Percentiles rank a stretch among this genome's conserved stretches.
Conservation (phyloP, 495 filamentous ascomycete species). For the Mycothermus thermophilus region DNA sequence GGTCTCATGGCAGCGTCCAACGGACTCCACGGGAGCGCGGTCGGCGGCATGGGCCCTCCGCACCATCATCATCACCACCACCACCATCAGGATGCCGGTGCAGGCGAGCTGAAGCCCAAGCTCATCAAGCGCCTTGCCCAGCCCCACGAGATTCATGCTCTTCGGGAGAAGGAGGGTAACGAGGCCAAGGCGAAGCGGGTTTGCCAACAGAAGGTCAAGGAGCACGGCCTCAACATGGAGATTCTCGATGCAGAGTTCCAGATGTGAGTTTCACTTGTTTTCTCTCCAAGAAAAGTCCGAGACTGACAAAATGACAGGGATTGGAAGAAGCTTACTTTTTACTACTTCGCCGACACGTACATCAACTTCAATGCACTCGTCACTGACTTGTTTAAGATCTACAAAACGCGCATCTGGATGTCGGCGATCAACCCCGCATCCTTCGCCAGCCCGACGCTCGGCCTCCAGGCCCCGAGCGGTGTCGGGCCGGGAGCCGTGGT, state of each 20-base stretch:
- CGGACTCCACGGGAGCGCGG: slow-evolving; percentile 48
- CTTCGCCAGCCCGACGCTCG: slow-evolving; percentile 70
- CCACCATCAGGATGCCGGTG: slow-evolving; percentile 58
- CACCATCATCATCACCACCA: slow-evolving; percentile 55
- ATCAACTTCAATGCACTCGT: slow-evolving; percentile 98
- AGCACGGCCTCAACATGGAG: slow-evolving; percentile 93
- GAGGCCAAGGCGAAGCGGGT: slow-evolving; percentile 96
- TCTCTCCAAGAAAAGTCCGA: background rate
- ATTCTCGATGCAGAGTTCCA: slow-evolving; percentile 99
- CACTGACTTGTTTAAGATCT: slow-evolving; percentile 95
- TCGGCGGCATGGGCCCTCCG: slow-evolving; percentile 61
- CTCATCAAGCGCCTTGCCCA: slow-evolving; percentile 91
- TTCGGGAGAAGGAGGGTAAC: slow-evolving; percentile 91
- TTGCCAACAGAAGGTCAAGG: slow-evolving; percentile 88
- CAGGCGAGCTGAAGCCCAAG: slow-evolving; percentile 77
- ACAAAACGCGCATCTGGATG: slow-evolving; percentile 99
- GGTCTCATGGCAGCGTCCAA: slow-evolving; percentile 44
- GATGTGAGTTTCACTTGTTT: slow-evolving; percentile 50
- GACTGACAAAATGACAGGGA: slow-evolving; percentile 51
- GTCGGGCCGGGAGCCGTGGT: slow-evolving; percentile 48
- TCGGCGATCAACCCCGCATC: slow-evolving; percentile 96
- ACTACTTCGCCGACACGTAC: slow-evolving; percentile 94
- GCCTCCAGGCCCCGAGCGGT: slow-evolving; percentile 51
- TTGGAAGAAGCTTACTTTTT: slow-evolving; percentile 97
- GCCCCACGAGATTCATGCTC: slow-evolving; percentile 68